Conservation (phyloP, 2,329 filamentous ascomycete genomes). For the Cucurbitaria berberidis region DNA sequence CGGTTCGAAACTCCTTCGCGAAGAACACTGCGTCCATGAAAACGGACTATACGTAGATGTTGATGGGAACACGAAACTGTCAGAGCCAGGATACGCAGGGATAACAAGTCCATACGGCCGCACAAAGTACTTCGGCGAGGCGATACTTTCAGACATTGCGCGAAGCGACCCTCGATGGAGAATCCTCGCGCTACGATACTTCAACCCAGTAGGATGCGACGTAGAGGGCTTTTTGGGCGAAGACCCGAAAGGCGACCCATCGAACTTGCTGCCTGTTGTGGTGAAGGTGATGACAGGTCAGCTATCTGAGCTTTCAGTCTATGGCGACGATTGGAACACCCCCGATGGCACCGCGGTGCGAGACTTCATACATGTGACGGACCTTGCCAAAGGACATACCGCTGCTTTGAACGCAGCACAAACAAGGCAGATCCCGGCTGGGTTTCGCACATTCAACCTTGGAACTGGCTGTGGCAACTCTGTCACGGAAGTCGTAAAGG, state of each 20-base stretch:
- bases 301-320: constrained; percentile 59
- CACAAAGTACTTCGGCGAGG: constrained; percentile 69
- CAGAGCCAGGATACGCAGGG: constrained; percentile 11
- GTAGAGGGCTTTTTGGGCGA: constrained; percentile 65
- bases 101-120: constrained; percentile 68
- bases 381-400: constrained; percentile 66
- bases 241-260: constrained; percentile 63
- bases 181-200: constrained; percentile 65
- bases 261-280: constrained; percentile 67
- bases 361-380: constrained; percentile 69
- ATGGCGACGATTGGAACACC: constrained; percentile 67
- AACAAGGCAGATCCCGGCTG: constrained; percentile 13
- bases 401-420: constrained; percentile 55
- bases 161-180: constrained; percentile 64
- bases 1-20: constrained; percentile 54
- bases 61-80: not conserved
- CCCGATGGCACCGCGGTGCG: constrained; percentile 67
- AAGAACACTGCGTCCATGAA: constrained; percentile 58
- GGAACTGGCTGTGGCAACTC: constrained; percentile 43
- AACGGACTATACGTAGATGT: constrained; percentile 6
- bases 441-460: constrained; percentile 43
- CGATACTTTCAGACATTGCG: constrained; percentile 66
- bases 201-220: constrained; percentile 69
- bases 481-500: constrained; percentile 40
- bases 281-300: constrained; percentile 63